Percentiles rank a stretch among this genome's conserved stretches.
These are phyloP conservation scores for Populus hybrid DNA, from an alignment of 441 rosid genomes.

Conservation along the genomic window DNA sequence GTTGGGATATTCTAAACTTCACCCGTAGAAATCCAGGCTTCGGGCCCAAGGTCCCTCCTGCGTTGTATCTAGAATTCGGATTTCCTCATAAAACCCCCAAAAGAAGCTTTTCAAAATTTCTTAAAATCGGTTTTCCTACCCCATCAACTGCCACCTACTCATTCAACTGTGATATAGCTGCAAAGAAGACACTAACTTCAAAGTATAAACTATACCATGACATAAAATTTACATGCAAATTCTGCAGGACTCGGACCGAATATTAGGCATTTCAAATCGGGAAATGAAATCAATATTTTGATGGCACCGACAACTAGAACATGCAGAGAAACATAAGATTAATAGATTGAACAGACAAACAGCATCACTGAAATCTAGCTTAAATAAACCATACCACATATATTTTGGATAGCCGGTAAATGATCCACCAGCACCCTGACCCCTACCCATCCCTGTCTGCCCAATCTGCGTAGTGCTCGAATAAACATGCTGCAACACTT, in stretches of 20 bases:
- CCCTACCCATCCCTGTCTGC: constrained; percentile 30
- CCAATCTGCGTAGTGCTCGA: constrained; percentile 25
- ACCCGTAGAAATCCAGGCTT: neutral
- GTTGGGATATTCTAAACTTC: neutral
- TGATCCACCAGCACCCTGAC: constrained; percentile 31
- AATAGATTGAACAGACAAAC: neutral
- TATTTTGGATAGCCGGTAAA: constrained; percentile 34
- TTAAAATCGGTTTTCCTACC: neutral
- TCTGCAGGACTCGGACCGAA: neutral
- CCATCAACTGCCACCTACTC: neutral
- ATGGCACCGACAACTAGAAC: constrained; percentile 3
- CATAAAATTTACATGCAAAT: neutral
- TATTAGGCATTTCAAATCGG: constrained; percentile 5
- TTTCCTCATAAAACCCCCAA: neutral
- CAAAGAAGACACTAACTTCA: neutral
- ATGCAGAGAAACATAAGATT: constrained; percentile 5
- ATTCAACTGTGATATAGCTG: neutral
- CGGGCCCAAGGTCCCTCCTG: neutral
- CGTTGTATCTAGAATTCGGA: neutral
- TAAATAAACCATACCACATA: constrained; percentile 40
- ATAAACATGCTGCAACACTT: constrained; percentile 31
- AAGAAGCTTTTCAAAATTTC: neutral
- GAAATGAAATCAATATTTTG: constrained; percentile 1
- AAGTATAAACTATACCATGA: no score
- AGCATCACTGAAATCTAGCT: constrained; percentile 12